Conservation (phyloP, 2,329 filamentous ascomycete species). For the Sporothrix brunneoviolacea region DNA sequence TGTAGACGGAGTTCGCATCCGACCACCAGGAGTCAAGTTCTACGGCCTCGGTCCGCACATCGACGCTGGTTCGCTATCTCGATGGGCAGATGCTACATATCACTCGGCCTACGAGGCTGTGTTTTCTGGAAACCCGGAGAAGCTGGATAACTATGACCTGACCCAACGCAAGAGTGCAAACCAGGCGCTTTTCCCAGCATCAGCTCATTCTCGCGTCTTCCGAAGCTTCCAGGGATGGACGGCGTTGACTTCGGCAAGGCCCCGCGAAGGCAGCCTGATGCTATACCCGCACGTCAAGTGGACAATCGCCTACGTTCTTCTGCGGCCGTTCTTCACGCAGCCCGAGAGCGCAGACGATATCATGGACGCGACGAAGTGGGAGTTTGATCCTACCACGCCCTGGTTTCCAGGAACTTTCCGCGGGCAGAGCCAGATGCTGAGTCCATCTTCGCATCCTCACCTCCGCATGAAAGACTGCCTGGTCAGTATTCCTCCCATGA, state of each 20-base stretch:
- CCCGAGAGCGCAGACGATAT: constrained; percentile 24
- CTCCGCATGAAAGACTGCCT: constrained; percentile 31
- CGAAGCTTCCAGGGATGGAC: constrained; percentile 37
- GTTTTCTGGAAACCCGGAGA: constrained; percentile 29
- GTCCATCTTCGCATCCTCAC: constrained; percentile 31
- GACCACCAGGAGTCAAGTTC: constrained; percentile 19
- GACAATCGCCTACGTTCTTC: constrained; percentile 32
- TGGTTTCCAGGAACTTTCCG: constrained; percentile 33
- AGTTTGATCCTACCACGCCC: constrained; percentile 21
- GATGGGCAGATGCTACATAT: constrained; percentile 34
- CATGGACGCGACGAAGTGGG: constrained; percentile 32
- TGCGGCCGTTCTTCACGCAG: constrained; percentile 34
- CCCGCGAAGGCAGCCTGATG: constrained; percentile 30
- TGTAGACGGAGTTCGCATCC: neutral
- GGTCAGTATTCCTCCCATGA: constrained; percentile 30
- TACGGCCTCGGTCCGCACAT: constrained; percentile 36
- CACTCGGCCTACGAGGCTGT: constrained; percentile 30
- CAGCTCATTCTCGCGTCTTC: constrained; percentile 31
- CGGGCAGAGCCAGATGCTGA: constrained; percentile 27
- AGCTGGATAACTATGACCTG: constrained; percentile 32
- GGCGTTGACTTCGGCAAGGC: constrained; percentile 29
- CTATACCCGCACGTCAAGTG: constrained; percentile 32
- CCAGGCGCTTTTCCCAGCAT: constrained; percentile 29
- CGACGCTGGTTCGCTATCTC: constrained; percentile 35
- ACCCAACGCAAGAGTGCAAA: constrained; percentile 27